Evolutionary conservation across 1,284 basidiomycete genomes (phyloP), one percentile per base, ranked within the genome.

Genomic region (Irpex sp.): DNA sequence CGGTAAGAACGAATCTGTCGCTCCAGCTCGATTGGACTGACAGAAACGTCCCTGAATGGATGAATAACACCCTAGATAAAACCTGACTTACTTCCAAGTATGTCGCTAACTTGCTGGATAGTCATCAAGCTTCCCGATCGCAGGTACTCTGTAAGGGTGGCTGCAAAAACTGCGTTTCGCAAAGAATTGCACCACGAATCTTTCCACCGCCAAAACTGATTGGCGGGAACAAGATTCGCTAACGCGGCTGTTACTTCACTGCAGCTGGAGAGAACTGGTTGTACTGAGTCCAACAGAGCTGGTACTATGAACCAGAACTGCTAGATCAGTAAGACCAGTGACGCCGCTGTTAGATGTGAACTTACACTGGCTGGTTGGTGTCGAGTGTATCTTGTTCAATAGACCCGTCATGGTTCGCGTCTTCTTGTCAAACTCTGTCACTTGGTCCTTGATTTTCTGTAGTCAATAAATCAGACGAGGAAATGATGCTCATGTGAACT

Each of bases 201-300:
- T 71, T 88, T 91, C 88, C 88, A 94, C 65, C 86, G 82, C 91
- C 92, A 94, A 69, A 90, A 89, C 68, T 93, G 88, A 67, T 89
- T 84, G 26, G 80, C 78, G 44, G 91, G 92, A 40, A 91, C 78
- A 37, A 87, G 76, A 3, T 70, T 74, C 4, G 84, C 84, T 8
- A 93, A 74, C 2, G 79, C 78, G 34, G 77, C 77, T n/a, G 75
- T 82, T 1, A 79, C 81, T 21, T 81, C 82, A 59, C 77, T 77
- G 67, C 86, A 92, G 64, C 82, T 83, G 5, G 73, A 70, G 36
- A 92, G 70, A 9, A 84, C 76, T 3, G 87, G 85, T 48, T 77
- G 80, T 7, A 88, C 82, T 15, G 80, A 77, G 56, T 84, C 81
- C 48, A 92, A 72, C 5, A 93, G 76, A n/a, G 75, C 73, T 4